Conservation (phyloP, 2,329 filamentous ascomycete genomes). For the Coleophoma eucalyptorum region DNA sequence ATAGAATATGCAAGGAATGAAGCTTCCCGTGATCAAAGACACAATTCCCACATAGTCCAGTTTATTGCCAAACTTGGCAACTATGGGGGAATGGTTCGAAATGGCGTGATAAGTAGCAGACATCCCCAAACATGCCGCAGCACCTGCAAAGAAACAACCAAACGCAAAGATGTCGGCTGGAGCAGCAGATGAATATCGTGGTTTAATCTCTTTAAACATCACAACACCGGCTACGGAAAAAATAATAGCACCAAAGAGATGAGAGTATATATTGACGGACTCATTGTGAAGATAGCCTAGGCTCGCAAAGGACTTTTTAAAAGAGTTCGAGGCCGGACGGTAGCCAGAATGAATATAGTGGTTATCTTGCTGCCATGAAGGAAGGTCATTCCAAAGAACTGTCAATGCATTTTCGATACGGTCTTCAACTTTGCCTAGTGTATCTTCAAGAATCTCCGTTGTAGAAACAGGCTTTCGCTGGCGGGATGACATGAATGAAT, state of each 20-base stretch:
- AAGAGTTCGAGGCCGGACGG: slow-evolving; percentile 59
- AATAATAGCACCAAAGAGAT: slow-evolving; percentile 61
- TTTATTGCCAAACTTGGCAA: slow-evolving; percentile 84
- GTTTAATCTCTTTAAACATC: slow-evolving; percentile 54
- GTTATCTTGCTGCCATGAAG: slow-evolving; percentile 58
- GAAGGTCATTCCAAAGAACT: slow-evolving; percentile 47
- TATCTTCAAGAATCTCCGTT: slow-evolving; percentile 16
- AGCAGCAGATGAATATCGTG: slow-evolving; percentile 63
- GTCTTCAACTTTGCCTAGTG: slow-evolving; percentile 18
- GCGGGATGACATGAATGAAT: slow-evolving; percentile 18
- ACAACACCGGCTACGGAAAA: slow-evolving; percentile 48
- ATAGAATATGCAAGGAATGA: slow-evolving; percentile 84
- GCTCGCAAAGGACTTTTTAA: slow-evolving; percentile 50
- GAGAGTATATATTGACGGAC: slow-evolving; percentile 69
- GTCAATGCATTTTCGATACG: slow-evolving; percentile 34
- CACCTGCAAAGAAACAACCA: slow-evolving; percentile 74
- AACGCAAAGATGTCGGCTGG: slow-evolving; percentile 67
- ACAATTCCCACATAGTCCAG: slow-evolving; percentile 95
- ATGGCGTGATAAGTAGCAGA: slow-evolving; percentile 83
- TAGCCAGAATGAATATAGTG: slow-evolving; percentile 66
- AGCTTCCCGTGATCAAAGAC: slow-evolving; percentile 84
- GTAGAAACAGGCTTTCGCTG: slow-evolving; percentile 20
- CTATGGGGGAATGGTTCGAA: slow-evolving; percentile 74
- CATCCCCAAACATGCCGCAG: slow-evolving; percentile 71
- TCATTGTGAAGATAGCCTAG: slow-evolving; percentile 59